phyloP scores from a whole-genome alignment of 345 rosid genomes.

The Gynandropsis gynandra region DNA sequence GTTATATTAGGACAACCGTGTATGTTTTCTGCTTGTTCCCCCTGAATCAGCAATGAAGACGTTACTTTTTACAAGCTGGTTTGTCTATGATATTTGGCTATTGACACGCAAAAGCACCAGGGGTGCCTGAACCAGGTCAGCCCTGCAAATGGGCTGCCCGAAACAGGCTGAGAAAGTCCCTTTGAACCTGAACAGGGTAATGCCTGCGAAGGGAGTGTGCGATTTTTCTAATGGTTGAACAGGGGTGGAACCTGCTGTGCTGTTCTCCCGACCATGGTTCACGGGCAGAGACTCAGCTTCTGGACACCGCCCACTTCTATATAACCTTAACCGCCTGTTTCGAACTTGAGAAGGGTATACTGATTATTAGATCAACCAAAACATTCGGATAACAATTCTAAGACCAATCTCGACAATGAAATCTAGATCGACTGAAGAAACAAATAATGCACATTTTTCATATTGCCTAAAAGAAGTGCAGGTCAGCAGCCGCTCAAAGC shows the following conservation, averaged over 20 bases:
- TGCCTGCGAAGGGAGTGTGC: slow-evolving; percentile 99
- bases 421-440: too few relatives aligned
- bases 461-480: too few relatives aligned
- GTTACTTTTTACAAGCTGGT: slow-evolving; percentile 10
- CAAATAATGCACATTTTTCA: too few relatives aligned
- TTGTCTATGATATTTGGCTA: slow-evolving; percentile 14
- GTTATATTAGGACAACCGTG: slow-evolving; percentile 29
- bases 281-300: slow-evolving; percentile 3
- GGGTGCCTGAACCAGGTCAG: slow-evolving; percentile 79
- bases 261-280: slow-evolving; percentile 15
- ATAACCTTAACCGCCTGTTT: too few relatives aligned
- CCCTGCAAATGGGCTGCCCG: slow-evolving; percentile 20
- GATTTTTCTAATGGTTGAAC: slow-evolving; percentile 35
- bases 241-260: slow-evolving; percentile 38
- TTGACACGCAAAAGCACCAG: slow-evolving; percentile 91
- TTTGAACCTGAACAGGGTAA: slow-evolving; percentile 99
- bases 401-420: too few relatives aligned
- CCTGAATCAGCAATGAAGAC: slow-evolving; percentile 34
- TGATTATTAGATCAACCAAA: too few relatives aligned
- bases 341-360: too few relatives aligned
- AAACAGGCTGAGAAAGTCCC: slow-evolving; percentile 99
- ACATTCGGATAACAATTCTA: too few relatives aligned
- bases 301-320: too few relatives aligned
- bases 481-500: too few relatives aligned
- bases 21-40: slow-evolving; percentile 23